Conservation (phyloP, 163 green algal genomes). For the Chlorella variabilis region DNA sequence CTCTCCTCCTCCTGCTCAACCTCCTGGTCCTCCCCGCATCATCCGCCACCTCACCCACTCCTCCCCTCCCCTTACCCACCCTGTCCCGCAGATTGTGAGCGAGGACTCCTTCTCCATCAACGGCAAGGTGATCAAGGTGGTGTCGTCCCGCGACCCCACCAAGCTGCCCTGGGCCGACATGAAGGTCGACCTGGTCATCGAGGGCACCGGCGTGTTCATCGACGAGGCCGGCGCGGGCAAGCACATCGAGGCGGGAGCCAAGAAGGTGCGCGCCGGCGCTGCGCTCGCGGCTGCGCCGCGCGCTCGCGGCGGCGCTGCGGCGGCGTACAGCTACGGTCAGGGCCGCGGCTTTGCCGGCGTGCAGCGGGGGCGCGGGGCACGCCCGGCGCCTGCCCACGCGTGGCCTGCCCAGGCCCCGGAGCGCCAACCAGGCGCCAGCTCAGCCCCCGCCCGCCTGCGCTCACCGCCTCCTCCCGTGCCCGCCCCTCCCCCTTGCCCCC, state of each 20-base stretch:
- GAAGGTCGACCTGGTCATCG: conserved; percentile 78
- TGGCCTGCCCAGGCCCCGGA: too few relatives aligned
- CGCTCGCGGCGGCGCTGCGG: too few relatives aligned
- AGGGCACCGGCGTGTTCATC: conserved; percentile 99
- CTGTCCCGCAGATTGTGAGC: conserved; percentile 64
- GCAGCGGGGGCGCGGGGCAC: too few relatives aligned
- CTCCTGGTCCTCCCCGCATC: not conserved
- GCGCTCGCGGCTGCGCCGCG: not conserved
- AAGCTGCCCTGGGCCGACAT: conserved; percentile 88
- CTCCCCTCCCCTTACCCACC: not conserved
- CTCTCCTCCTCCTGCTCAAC: not conserved
- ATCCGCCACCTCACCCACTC: not conserved
- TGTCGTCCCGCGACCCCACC: conserved; percentile 93
- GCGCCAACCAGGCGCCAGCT: too few relatives aligned
- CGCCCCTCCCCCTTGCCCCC: too few relatives aligned
- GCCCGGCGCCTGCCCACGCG: too few relatives aligned
- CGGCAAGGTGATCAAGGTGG: conserved; percentile 95
- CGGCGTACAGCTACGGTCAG: too few relatives aligned
- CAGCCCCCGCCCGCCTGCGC: too few relatives aligned
- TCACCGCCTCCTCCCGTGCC: too few relatives aligned
- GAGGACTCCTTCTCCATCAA: conserved; percentile 93
- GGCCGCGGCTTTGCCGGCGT: too few relatives aligned
- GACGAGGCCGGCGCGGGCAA: conserved; percentile 92
- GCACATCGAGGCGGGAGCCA: conserved; percentile 96
- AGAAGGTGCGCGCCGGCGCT: conserved; percentile 84